Base-by-base conservation (phyloP, 805 yeast genomes). In the Dipodascus geniculatus region DNA sequence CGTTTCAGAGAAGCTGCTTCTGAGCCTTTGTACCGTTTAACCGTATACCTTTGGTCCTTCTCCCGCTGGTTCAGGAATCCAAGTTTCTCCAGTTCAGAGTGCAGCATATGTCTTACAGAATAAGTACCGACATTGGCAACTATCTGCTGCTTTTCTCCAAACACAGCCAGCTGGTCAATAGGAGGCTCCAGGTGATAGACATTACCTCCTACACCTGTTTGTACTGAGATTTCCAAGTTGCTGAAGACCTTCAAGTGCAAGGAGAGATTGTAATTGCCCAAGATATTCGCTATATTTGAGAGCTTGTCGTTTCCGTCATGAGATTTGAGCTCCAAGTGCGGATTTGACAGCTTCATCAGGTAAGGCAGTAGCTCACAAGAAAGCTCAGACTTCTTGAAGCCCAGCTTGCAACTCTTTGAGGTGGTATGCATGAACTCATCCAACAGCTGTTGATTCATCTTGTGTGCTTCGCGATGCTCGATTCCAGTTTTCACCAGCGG, bases 291-390 rank as follows among this genome's bases (percentile, higher is more conserved):
- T 1, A 28, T 3, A 1, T 20, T 49, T 9, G 16, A 14, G 22
- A 42, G 23, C 16, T 35, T 17, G 4, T 20, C 35, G 2, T 28
- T 28, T 3, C 8, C 4, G 14, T 38, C 44, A 16, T 38, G 4
- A 6, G 20, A 14, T 38, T 17, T 17, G 20, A 14, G 17, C 14
- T 57, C 61, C 17, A 63, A 33, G 2, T 23, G 48, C 3, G 71
- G 68, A 17, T 60, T 55, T 1, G 63, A 48, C 6, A 71, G 58
- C 11, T 55, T 54, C 50, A 62, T 22, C 2, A 57, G 51, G 42
- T 64, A 66, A 2, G 74, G 72, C 22, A 62, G 56, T n/a, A 67
- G 53, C 52, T 70, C 73, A 2, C 56, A 47, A n/a, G 61, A 48
- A 3, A 60, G 50, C 11, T 53, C 42, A 1, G 22, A 42, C 23